A percentile compares a stretch with the other conserved stretches of the same genome.
Conservation (phyloP, 1,139 yeast species). For the Suhomyces yuchorum region DNA sequence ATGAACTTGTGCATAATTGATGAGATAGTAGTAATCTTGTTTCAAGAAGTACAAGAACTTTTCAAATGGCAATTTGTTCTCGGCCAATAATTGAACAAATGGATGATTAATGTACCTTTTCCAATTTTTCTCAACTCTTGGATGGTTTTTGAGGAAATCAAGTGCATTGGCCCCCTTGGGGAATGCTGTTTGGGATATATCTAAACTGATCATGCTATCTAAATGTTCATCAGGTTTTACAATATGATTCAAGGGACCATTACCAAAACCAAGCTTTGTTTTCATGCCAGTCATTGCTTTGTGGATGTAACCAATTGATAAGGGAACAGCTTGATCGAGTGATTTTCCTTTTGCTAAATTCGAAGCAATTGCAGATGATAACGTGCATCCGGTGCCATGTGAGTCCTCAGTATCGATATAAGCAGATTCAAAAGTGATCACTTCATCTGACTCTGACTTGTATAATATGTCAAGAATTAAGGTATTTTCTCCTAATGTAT, state of each 20-base stretch:
- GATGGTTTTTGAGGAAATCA: conserved; percentile 58
- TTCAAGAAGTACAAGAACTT: conserved; percentile 61
- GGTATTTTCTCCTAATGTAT: conserved; percentile 20
- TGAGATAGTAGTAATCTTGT: conserved; percentile 73
- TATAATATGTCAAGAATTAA: conserved; percentile 63
- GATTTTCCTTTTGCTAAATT: conserved; percentile 59
- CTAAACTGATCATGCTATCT: conserved; percentile 11
- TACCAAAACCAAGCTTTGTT: conserved; percentile 53
- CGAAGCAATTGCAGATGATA: conserved; percentile 80
- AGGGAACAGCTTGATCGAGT: conserved; percentile 51
- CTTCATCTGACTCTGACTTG: conserved; percentile 39
- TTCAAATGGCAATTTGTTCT: conserved; percentile 50
- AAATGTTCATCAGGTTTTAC: conserved; percentile 23
- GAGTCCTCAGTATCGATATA: conserved; percentile 56
- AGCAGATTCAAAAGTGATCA: conserved; percentile 51
- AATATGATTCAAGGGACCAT: conserved; percentile 75
- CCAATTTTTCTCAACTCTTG: conserved; percentile 60
- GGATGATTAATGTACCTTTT: conserved; percentile 58
- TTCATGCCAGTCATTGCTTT: conserved; percentile 51
- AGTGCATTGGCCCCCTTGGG: conserved; percentile 20
- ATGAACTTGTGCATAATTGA: conserved; percentile 70
- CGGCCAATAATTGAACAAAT: conserved; percentile 58
- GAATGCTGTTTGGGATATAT: background rate
- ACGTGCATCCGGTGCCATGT: conserved; percentile 93
- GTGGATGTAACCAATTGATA: conserved; percentile 67